Percentiles rank a stretch among this genome's conserved stretches.
These are phyloP conservation scores for Auxenochlorella pyrenoidosa DNA, from an alignment of 139 green algal genomes.

Conservation along the genomic window DNA sequence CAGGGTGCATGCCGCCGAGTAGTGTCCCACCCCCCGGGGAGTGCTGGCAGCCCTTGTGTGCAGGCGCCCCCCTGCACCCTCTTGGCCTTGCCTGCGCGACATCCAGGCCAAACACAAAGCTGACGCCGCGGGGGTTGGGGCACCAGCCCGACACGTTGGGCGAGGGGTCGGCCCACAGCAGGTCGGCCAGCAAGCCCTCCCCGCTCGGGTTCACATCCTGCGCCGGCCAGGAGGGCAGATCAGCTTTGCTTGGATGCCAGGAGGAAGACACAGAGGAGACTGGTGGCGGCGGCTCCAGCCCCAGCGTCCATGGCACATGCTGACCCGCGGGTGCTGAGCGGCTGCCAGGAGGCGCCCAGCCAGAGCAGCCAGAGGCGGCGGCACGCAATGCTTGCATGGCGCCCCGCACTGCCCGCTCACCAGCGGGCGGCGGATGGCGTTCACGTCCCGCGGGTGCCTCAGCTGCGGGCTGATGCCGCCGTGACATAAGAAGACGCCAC, in stretches of 20 bases:
- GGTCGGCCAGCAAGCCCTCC: slow-evolving; percentile 25
- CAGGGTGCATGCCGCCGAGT: too few species aligned
- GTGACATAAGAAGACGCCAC: slow-evolving; percentile 79
- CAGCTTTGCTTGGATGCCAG: not conserved
- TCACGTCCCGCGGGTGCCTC: slow-evolving; percentile 14
- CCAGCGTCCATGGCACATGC: too few species aligned
- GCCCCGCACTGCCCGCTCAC: not conserved
- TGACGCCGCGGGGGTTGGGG: slow-evolving; percentile 26
- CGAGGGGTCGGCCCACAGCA: slow-evolving; percentile 46
- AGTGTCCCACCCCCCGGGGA: too few species aligned
- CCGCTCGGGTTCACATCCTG: slow-evolving; percentile 21
- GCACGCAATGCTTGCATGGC: too few species aligned
- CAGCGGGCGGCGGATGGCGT: slow-evolving; percentile 23
- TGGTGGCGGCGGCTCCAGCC: too few species aligned
- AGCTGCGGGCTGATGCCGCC: slow-evolving; percentile 60
- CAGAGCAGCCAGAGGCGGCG: not conserved
- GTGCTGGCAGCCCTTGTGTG: not conserved
- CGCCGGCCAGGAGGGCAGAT: not conserved
- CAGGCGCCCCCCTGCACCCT: not conserved
- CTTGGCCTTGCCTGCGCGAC: not conserved
- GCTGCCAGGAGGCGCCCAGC: not conserved
- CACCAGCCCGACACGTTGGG: slow-evolving; percentile 5
- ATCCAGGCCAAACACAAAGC: slow-evolving; percentile 34
- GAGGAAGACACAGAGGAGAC: too few species aligned
- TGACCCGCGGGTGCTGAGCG: too few species aligned